Base-by-base conservation (phyloP, 768 basidiomycete genomes). In the Lepiota brunneoincarnata region DNA sequence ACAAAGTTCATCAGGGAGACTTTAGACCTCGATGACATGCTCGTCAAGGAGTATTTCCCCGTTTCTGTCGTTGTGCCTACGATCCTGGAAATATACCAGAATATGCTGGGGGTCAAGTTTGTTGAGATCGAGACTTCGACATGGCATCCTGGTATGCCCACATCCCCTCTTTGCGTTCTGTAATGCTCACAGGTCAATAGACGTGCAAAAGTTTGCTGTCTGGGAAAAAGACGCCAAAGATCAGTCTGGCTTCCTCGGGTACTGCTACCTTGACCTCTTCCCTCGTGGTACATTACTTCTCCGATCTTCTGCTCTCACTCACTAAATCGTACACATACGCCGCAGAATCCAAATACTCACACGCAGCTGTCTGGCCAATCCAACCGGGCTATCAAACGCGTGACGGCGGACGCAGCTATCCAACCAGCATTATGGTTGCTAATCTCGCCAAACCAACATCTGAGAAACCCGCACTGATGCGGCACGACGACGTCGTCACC, bases 31-130 rank as follows among this genome's bases (percentile, higher is more conserved):
- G 90, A 93, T 57, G 89, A 93, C 59, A 79, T 80, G 58, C 73
- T 86, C 11, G 83, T 94, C 59, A 93, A 93, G 69, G 87, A 93
- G 66, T 91, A 93, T 67, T 93, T 95, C 79, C 91, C 91, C 0
- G 93, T 93, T 2, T 75, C 83, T 2, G 80, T 86, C 15, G 90
- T 95, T 39, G 87, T 95, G 10, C 88, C 90, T 5, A 77, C 86
- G 3, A 91, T 95, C 61, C 75, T 95, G 43, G 73, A 81, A 12
- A 91, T 94, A 63, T 95, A 94, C 68, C 89, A 93, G 67, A 83
- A 83, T 52, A 71, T 94, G 17, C 81, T 95, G 23, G 80, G 87
- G 15, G 90, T 95, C 36, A 75, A 75, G 53, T 92, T 93, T 60
- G 81, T 83, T 56, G 80, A 80, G 36, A 75, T 83, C 35, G 76